Base-by-base conservation (phyloP, 495 filamentous ascomycete species). In the Aspergillus sclerotiicarbonarius region DNA sequence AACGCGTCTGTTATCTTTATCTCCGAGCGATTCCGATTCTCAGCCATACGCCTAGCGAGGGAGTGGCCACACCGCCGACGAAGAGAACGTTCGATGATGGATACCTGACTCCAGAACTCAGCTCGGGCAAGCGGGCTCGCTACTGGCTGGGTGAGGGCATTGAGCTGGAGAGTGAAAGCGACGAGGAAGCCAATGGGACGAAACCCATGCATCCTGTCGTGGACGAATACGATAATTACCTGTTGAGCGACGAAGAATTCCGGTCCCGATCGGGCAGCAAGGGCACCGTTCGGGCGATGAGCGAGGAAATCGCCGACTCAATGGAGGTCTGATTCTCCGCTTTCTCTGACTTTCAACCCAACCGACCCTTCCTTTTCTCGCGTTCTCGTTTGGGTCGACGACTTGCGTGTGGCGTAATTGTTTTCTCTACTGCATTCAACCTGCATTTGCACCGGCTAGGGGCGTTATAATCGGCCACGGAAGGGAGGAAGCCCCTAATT, bases 1-100 rank as follows among this genome's bases (percentile, higher is more conserved):
- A 98, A 76, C 83, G 94, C n/a, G 92, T 98, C 19, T 93, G 90
- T 64, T 98, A 98, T 69, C 73, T 98, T 32, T 94, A 96, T 66
- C 79, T 97, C 32, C 84, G 91, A 51, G 92, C 90, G 9, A 80
- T 96, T 35, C 91, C 90, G 8, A 88, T 93, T 8, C 81, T 96
- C 56, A 88, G 85, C 58, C 88, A 91, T 61, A 82, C 67, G 77
- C 86, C 57, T 30, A 80, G 59, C 48, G 78, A 74, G 62, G 74
- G 73, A 60, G 54, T 72, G 52, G 69, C 73, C 7, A 78, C 65
- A 37, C 78, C 68, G 56, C 74, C 67, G 48, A 75, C 74, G 65
- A 78, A 81, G 71, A 64, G 79, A 56, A 71, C 71, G 44, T 70
- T 75, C 63, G 80, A 82, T 54, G 80, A 82, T 33, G 71, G 68